Percentiles rank a stretch among this genome's conserved stretches.
Conservation (phyloP, 192 early-diverging fungal genomes). For the Phlyctochytrium arcticum region DNA sequence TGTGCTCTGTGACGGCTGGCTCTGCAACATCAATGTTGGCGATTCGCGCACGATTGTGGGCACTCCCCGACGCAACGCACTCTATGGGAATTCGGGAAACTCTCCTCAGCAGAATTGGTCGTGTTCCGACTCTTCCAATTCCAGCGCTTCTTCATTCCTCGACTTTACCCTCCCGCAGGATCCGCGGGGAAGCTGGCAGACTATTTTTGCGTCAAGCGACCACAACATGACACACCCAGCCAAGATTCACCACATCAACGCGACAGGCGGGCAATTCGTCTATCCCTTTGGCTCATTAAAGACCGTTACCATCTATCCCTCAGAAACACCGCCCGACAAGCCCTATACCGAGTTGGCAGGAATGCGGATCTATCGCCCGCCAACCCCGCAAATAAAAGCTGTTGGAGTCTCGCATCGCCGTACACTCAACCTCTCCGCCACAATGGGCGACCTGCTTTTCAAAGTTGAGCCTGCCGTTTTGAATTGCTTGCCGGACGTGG, state of each 20-base stretch:
- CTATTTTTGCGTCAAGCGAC: slow-evolving; percentile 44
- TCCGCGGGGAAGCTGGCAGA: slow-evolving; percentile 25
- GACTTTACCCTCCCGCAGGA: neutral
- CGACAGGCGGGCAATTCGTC: slow-evolving; percentile 51
- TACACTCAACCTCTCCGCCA: slow-evolving; percentile 57
- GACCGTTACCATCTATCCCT: slow-evolving; percentile 25
- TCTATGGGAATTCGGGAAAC: neutral
- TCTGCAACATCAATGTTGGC: slow-evolving; percentile 58
- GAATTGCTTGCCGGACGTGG: slow-evolving; percentile 44
- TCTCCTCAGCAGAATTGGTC: too few relatives aligned
- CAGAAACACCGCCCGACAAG: slow-evolving; percentile 6
- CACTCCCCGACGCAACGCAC: neutral
- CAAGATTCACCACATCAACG: slow-evolving; percentile 50
- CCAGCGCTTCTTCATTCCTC: neutral
- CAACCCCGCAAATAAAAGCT: slow-evolving; percentile 33
- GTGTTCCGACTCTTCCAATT: neutral
- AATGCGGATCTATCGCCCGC: slow-evolving; percentile 51
- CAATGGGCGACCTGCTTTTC: slow-evolving; percentile 62
- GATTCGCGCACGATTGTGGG: slow-evolving; percentile 46
- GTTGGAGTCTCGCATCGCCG: slow-evolving; percentile 54
- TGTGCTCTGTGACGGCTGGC: slow-evolving; percentile 39
- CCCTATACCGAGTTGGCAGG: slow-evolving; percentile 47
- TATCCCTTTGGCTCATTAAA: slow-evolving; percentile 39
- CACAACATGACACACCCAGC: slow-evolving; percentile 59
- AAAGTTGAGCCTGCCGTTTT: slow-evolving; percentile 58